Base-by-base conservation (phyloP, 441 rosid genomes). In the Hura crepitans region DNA sequence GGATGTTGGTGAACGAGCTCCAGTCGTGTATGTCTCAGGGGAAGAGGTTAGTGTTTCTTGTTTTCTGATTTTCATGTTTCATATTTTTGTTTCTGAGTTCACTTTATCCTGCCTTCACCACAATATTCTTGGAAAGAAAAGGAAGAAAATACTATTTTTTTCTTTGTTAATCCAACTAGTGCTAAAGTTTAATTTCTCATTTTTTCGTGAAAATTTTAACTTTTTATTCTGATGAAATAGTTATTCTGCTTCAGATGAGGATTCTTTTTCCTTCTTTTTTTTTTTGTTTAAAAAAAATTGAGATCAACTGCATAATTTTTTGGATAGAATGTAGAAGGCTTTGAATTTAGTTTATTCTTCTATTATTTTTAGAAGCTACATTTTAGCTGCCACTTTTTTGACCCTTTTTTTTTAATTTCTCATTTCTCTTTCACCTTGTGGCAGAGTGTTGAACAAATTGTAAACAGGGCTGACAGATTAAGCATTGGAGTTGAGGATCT, bases 401-500 rank as follows among this genome's bases (percentile, higher is more conserved):
- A n/a, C 7, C 7, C 4, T 35, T 35, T 35, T 35, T 35, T 35
- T 0, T 35, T 8, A 35, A 35, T 35, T 35, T 62, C 69, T 75
- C 12, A 43, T 23, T 50, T 62, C 33, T 55, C 17, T 18, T 28
- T 81, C 73, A 47, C 56, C 25, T 53, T 78, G 50, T 75, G 75
- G 77, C 82, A 94, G 97, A 94, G 99, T 72, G 89, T 90, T 30
- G 96, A 92, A 78, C 99, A 94, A 83, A 89, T 94, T 73, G 89
- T 89, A 71, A 83, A 85, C 80, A 89, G 99, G 74, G 97, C 97
- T 73, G 93, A 84, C 78, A 93, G 97, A 37, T 45, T 94, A 84
- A 76, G 73, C 43, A 89, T 94, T 81, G 83, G 65, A 69, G 71
- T 87, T 25, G 84, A 89, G 39, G 88, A 86, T 64, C 85, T 93